These are phyloP conservation scores for Collybia sordida DNA, from an alignment of 768 basidiomycete genomes.

Conservation along the genomic window DNA sequence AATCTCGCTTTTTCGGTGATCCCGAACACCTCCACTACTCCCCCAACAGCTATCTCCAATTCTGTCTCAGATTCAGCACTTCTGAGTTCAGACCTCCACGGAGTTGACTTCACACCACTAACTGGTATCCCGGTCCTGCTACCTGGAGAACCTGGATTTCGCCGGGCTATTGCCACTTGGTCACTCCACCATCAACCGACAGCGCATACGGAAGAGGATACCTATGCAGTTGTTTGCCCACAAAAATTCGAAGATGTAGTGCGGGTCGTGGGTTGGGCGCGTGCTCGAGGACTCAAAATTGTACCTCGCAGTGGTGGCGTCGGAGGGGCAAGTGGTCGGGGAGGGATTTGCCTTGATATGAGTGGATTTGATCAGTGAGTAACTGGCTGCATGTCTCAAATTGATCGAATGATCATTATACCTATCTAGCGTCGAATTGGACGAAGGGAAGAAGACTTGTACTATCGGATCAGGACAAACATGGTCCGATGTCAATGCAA, in stretches of 20 bases:
- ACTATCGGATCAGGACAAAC: background rate
- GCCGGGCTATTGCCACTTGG: background rate
- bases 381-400: background rate
- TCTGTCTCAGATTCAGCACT: no score
- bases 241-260: background rate
- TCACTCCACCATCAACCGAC: background rate
- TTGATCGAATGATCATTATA: background rate
- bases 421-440: background rate
- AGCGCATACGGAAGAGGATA: background rate
- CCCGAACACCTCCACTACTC: no score
- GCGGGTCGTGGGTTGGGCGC: background rate
- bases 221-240: background rate
- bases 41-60: no score
- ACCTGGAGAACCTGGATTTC: background rate
- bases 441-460: background rate
- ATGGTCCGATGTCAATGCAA: background rate
- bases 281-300: background rate
- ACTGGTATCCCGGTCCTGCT: background rate
- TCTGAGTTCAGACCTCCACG: background rate
- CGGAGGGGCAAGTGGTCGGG: background rate
- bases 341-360: conserved; percentile 1
- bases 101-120: conserved; percentile 8
- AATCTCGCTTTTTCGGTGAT: no score
- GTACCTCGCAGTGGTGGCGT: background rate
- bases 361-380: background rate